phyloP scores from a whole-genome alignment of 2,329 filamentous ascomycete genomes.

The Rugonectria rugulosa region DNA sequence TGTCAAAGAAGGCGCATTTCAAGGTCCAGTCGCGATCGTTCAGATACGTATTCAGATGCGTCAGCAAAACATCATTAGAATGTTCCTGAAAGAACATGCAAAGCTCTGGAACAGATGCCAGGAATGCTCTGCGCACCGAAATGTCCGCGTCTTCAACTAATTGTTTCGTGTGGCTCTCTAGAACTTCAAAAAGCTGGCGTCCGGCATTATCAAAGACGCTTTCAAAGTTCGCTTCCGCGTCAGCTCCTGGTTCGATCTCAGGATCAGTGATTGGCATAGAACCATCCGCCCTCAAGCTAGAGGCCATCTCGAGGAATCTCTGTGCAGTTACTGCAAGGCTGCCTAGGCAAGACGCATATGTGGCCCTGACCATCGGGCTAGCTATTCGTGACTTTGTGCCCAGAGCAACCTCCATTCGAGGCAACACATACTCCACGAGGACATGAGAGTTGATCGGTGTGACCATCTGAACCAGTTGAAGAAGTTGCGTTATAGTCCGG shows the following conservation, averaged over 20 bases:
- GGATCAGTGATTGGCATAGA: constrained; percentile 80
- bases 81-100: constrained; percentile 96
- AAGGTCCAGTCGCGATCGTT: constrained; percentile 97
- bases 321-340: constrained; percentile 86
- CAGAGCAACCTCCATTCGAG: constrained; percentile 65
- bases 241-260: constrained; percentile 76
- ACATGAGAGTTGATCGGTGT: constrained; percentile 78
- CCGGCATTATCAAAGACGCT: constrained; percentile 89
- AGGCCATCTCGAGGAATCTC: constrained; percentile 88
- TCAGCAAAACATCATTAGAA: constrained; percentile 94
- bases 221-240: constrained; percentile 75
- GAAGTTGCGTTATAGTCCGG: constrained; percentile 84
- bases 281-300: constrained; percentile 84
- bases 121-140: constrained; percentile 86
- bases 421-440: constrained; percentile 72
- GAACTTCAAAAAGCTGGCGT: constrained; percentile 79
- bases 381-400: constrained; percentile 55
- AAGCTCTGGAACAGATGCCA: constrained; percentile 88
- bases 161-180: constrained; percentile 88
- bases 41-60: constrained; percentile 94
- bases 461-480: constrained; percentile 87
- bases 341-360: constrained; percentile 91
- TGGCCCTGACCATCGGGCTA: constrained; percentile 79
- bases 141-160: constrained; percentile 87
- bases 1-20: constrained; percentile 96